A percentile compares a stretch with the other conserved stretches of the same genome.
These are phyloP conservation scores for Malus hybrid DNA, from an alignment of 331 rosid species.

Conservation along the genomic window DNA sequence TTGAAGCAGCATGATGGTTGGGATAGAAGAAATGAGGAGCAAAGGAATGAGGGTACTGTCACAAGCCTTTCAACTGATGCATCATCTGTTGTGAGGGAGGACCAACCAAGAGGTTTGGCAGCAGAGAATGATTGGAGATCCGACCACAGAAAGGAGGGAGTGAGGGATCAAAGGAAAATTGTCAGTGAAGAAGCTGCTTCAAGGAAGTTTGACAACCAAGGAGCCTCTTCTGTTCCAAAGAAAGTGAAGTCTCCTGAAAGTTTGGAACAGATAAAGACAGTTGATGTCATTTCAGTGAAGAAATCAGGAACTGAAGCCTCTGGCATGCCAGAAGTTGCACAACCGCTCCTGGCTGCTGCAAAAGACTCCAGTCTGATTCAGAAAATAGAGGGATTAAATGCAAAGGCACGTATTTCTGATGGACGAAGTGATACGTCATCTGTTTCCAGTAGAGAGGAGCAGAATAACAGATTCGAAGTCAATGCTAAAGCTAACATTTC, in stretches of 20 bases:
- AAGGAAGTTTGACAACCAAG: constrained; percentile 37
- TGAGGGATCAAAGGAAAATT: constrained; percentile 32
- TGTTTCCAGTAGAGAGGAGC: constrained; percentile 44
- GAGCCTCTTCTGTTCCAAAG: constrained; percentile 31
- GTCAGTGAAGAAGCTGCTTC: constrained; percentile 41
- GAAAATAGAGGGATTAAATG: constrained; percentile 90
- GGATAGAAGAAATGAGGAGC: constrained; percentile 50
- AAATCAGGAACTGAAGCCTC: constrained; percentile 35
- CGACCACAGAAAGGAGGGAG: constrained; percentile 35
- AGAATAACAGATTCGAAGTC: constrained; percentile 31
- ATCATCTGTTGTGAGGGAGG: constrained; percentile 26
- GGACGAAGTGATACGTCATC: constrained; percentile 39
- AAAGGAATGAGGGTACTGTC: constrained; percentile 38
- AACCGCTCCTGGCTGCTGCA: constrained; percentile 32
- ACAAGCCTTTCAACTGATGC: constrained; percentile 4
- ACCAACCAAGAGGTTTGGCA: constrained; percentile 25
- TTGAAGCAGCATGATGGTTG: constrained; percentile 57
- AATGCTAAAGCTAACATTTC: constrained; percentile 26
- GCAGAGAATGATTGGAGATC: constrained; percentile 53
- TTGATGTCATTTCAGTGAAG: constrained; percentile 35
- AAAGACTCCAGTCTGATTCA: constrained; percentile 71
- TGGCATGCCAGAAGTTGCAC: constrained; percentile 32
- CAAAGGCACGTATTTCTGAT: constrained; percentile 66
- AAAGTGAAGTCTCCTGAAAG: constrained; percentile 39
- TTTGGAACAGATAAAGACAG: constrained; percentile 20